Evolutionary conservation across 2,329 filamentous ascomycete species (phyloP), one percentile per base, ranked within the genome.

Genomic region (Hortaea werneckii): DNA sequence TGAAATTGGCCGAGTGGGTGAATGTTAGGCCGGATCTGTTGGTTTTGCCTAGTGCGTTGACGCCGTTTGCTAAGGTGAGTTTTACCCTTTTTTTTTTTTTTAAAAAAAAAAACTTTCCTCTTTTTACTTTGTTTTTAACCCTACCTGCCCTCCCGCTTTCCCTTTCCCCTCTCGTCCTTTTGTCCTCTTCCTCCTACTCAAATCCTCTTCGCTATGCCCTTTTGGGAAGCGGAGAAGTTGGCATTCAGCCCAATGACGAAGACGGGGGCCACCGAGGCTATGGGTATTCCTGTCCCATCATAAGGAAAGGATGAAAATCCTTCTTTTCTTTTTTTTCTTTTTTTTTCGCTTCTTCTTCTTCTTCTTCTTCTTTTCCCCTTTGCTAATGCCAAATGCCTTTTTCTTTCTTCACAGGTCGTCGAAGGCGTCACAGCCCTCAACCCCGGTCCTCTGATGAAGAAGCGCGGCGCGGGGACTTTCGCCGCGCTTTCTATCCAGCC

Each of bases 371-470:
- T n/a, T n/a, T n/a, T n/a, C n/a, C n/a, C n/a, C n/a, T n/a, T n/a
- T n/a, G n/a, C n/a, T n/a, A n/a, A n/a, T n/a, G n/a, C n/a, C n/a
- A n/a, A n/a, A n/a, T n/a, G n/a, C n/a, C n/a, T n/a, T n/a, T n/a
- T n/a, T n/a, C 1, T 55, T 20, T 20, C 20, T 20, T 20, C 20
- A 20, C 20, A 95, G 88, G 87, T 95, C 37, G 82, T 96, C 8
- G 87, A 95, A 59, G 87, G 83, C 54, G 88, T 95, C 0, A 67
- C 96, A 5, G 80, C 88, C 9, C 83, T 98, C 59, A 98, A 98
- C 63, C 90, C 92, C 0, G 90, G 92, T 5, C 82, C 80, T 42
- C 69, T 95, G 30, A 92, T 87, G 11, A 95, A 94, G 67, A 80
- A 85, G 46, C 82, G 80, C 48, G 88, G 83, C 1, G 76, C 89